Evolutionary conservation across 768 basidiomycete species (phyloP), one percentile per base, ranked within the genome.

Genomic region (Sporobolomyces phaffii): DNA sequence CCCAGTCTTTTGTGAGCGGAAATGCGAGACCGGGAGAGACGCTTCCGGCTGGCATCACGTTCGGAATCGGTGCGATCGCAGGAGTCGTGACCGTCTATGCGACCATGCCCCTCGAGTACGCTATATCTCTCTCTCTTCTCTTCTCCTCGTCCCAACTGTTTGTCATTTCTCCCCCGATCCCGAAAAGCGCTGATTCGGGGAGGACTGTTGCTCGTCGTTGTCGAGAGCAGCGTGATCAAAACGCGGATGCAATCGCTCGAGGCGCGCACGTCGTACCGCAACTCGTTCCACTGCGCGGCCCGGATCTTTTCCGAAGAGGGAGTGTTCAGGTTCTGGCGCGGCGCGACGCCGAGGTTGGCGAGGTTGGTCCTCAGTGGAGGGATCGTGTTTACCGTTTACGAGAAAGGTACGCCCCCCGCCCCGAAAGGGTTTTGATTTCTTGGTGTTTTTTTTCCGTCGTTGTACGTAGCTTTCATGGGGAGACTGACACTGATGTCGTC

Each of bases 231-330:
- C 75, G 92, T 97, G 34, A 85, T 98, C 78, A 99, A 98, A 80
- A 98, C 96, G 15, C 85, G 94, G 29, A 99, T 98, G 96, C 96
- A 99, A 78, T 87, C 90, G 8, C 82, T 99, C 14, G 83, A 84
- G 62, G 96, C 94, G 1, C 81, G 84, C 14, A 78, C 81, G 28
- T 87, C 91, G 65, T 99, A 98, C 76, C 85, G 86, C 41, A 97
- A 99, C 75, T 87, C 92, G 4, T 89, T 97, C 80, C 92, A 98
- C 73, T 98, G 94, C 73, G 93, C 86, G 7, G 94, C 96, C 75
- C 83, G 93, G 50, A 92, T 97, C 75, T 86, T 91, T 70, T 91
- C 87, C 0, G 94, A 98, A 77, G 92, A 98, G 75, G 96, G 96
- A 3, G 72, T 96, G 10, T 73, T 85, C n/a, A 67, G 60, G 64